Conservation (phyloP, 2,329 filamentous ascomycete species). For the Penicillium polonicum region DNA sequence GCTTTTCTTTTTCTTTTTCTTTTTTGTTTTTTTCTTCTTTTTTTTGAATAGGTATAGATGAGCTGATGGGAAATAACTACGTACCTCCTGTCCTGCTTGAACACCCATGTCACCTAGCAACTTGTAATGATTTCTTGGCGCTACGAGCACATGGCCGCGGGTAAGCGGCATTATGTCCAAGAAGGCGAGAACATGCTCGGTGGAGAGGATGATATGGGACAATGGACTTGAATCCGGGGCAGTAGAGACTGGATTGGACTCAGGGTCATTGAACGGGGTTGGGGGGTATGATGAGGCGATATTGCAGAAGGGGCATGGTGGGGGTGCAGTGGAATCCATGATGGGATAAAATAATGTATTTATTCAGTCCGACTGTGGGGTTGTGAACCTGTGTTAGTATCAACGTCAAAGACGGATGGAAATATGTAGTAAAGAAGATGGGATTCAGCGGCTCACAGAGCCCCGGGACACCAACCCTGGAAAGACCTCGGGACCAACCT, state of each 20-base stretch:
- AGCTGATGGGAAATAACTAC: constrained; percentile 30
- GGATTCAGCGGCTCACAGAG: neutral
- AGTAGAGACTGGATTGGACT: constrained; percentile 21
- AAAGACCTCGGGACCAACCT: constrained; percentile 7
- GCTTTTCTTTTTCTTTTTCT: neutral
- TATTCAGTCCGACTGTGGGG: neutral
- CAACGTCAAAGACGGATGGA: neutral
- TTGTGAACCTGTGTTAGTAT: neutral
- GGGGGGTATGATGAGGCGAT: constrained; percentile 55
- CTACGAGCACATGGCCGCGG: constrained; percentile 77
- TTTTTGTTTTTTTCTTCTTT: neutral
- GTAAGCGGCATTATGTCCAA: constrained; percentile 90
- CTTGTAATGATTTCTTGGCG: constrained; percentile 71
- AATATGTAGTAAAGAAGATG: neutral
- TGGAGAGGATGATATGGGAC: constrained; percentile 69
- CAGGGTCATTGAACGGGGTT: constrained; percentile 26
- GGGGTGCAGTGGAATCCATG: constrained; percentile 17
- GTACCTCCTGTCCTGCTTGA: constrained; percentile 65
- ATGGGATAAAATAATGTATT: neutral
- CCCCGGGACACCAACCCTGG: neutral
- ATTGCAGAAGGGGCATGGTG: constrained; percentile 57
- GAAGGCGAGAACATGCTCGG: constrained; percentile 76
- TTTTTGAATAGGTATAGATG: neutral
- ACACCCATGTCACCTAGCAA: constrained; percentile 71
- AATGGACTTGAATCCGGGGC: constrained; percentile 16